Evolutionary conservation across 2,329 filamentous ascomycete species (phyloP), one percentile per base, ranked within the genome.

Genomic region (Pseudopithomyces maydicus): DNA sequence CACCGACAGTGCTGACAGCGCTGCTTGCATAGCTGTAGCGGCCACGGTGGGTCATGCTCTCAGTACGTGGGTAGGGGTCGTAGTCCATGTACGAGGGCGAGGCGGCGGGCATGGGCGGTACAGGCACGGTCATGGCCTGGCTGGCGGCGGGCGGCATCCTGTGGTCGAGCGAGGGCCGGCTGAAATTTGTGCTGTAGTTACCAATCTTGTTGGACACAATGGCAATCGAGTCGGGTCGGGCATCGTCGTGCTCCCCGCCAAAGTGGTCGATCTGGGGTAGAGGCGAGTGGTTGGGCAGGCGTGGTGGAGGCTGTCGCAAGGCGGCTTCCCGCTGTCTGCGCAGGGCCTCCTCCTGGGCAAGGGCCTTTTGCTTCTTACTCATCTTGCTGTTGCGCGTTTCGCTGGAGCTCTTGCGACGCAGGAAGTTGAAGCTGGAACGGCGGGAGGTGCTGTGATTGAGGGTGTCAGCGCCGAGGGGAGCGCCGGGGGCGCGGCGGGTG

Each of bases 1-100:
- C 87, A 36, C 48, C 48, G 38, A 42, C 42, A 58, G 91, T 90
- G 81, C 91, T 97, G 65, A 94, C 86, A 52, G 91, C 90, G 77
- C 90, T 96, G 80, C 91, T 96, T 55, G 94, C 92, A 79, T 97
- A 98, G 80, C 93, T 97, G 79, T 96, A 97, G 64, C 95, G 90
- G 58, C 94, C 92, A 67, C 95, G 92, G 78, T 98, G 89, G 67
- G 94, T 93, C 91, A 98, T 97, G 83, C 94, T 97, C 81, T 96
- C 91, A 35, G 90, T 89, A 62, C 91, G 86, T 44, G 90, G 87
- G 72, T 95, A 95, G 14, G 91, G 90, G 69, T 96, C 92, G 61
- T 85, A 84, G 46, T 84, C 84, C 56, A 84, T 84, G 73, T 80
- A 84, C 15, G 69, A 60, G 29, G 71, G 67, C 33, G 67, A 63